Conservation (phyloP, 331 rosid species). For the Spiraea crenata region DNA sequence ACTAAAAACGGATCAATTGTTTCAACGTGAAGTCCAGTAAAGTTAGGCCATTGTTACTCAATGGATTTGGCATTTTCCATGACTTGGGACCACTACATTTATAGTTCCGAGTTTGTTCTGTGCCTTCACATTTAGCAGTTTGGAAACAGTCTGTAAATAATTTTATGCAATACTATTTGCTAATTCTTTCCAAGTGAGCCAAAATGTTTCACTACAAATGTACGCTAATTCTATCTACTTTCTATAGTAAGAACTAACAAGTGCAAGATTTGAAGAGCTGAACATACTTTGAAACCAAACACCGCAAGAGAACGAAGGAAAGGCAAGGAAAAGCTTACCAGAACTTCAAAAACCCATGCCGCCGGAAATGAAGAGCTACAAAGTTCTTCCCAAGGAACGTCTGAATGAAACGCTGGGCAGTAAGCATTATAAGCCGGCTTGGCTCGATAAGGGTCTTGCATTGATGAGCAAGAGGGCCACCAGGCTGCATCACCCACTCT, state of each 20-base stretch:
- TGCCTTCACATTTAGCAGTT: not conserved
- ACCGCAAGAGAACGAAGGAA: not conserved
- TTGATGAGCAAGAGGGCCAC: slow-evolving; percentile 88
- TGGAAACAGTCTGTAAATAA: not conserved
- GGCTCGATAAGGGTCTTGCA: slow-evolving; percentile 90
- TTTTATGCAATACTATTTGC: not conserved
- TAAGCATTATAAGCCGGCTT: slow-evolving; percentile 65
- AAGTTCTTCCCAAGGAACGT: slow-evolving; percentile 86
- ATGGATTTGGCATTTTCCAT: not conserved
- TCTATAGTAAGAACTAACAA: not conserved
- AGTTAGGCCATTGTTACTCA: not conserved
- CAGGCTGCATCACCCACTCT: slow-evolving; percentile 89
- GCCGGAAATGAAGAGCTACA: slow-evolving; percentile 82
- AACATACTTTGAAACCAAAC: slow-evolving; percentile 1
- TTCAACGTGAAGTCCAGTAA: not conserved
- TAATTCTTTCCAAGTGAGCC: not conserved
- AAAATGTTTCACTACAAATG: not conserved
- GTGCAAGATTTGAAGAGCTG: not conserved
- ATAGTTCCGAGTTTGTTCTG: not conserved
- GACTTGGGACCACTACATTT: not conserved
- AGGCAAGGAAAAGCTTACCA: slow-evolving; percentile 46
- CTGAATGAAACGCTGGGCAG: slow-evolving; percentile 97
- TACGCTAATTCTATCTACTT: not conserved
- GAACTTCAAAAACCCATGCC: slow-evolving; percentile 95
- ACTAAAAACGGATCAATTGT: not conserved